phyloP scores from a whole-genome alignment of 2,329 filamentous ascomycete genomes.

The Aspergillus unguis region DNA sequence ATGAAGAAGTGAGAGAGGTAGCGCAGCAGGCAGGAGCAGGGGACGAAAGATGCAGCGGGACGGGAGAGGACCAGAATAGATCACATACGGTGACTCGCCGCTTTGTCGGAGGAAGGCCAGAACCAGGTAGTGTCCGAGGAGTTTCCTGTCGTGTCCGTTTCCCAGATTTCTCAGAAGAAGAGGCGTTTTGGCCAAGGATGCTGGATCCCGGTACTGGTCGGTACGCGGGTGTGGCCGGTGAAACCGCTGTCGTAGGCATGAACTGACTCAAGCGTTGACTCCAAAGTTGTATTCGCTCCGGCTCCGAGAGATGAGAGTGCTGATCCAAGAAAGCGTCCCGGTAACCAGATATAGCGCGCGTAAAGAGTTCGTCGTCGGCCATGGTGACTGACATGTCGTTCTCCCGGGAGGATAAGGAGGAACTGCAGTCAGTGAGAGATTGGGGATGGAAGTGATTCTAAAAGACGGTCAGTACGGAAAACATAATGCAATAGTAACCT shows the following conservation, averaged over 20 bases:
- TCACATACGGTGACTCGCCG: slow-evolving; percentile 47
- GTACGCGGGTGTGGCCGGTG: slow-evolving; percentile 17
- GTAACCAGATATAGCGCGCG: slow-evolving; percentile 40
- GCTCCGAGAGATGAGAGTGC: slow-evolving; percentile 40
- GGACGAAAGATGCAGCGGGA: slow-evolving; percentile 19
- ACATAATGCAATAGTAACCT: not conserved
- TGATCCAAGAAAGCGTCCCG: slow-evolving; percentile 42
- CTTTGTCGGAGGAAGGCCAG: slow-evolving; percentile 40
- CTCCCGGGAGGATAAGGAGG: slow-evolving; percentile 15
- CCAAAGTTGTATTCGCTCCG: slow-evolving; percentile 42
- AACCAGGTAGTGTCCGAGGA: slow-evolving; percentile 38
- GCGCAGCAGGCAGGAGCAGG: slow-evolving; percentile 23
- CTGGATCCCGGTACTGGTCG: slow-evolving; percentile 21
- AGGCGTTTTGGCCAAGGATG: slow-evolving; percentile 19
- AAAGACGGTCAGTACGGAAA: slow-evolving; percentile 8
- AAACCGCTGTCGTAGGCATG: slow-evolving; percentile 27
- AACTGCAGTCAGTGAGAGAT: slow-evolving; percentile 34
- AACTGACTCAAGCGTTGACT: slow-evolving; percentile 38
- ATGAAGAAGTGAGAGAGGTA: slow-evolving; percentile 18
- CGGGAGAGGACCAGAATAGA: slow-evolving; percentile 39
- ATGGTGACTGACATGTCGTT: slow-evolving; percentile 34
- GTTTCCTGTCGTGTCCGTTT: slow-evolving; percentile 43
- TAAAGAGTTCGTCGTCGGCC: slow-evolving; percentile 40
- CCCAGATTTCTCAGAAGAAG: slow-evolving; percentile 34
- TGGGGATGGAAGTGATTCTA: not conserved